Base-by-base conservation (phyloP, 345 rosid genomes). In the Salix arbutifolia region DNA sequence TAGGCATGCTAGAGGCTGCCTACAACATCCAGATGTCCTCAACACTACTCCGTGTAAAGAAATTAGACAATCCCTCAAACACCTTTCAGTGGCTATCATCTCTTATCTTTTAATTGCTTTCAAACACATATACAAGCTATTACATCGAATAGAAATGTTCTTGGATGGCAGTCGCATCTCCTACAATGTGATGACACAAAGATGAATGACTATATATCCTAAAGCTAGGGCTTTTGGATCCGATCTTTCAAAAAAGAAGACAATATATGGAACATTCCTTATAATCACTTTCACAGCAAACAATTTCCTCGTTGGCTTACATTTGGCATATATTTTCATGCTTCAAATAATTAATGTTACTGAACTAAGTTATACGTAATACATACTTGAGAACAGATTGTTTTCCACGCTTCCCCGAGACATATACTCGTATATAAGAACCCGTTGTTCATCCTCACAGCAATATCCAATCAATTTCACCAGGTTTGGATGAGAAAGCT, bases 391-490 rank as follows among this genome's bases (percentile, higher is more conserved):
- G 76, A 93, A 95, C 26, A 93, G 87, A 82, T 90, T 88, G 77
- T 88, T 91, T 78, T 95, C 99, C 58, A 93, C 98, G 21, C 99
- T 95, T 37, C 99, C 98, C 79, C 93, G 89, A 80, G 93, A 83
- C 99, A 95, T 93, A 78, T 90, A 95, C 87, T 95, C 99, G 0
- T 95, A 93, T 74, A 95, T 87, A 1, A 95, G 85, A 17, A 95
- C 97, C 19, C 99, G 83, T 28, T 95, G 96, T 66, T 90, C 89
- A 79, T 89, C 93, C 82, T 91, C 94, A 26, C 99, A 95, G 84
- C 99, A 95, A 73, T 95, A 95, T 38, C 99, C 99, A 21, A 93
- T 85, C 85, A 95, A 68, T 82, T 93, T 95, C 84, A 95, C 99
- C 81, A 95, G 82, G 84, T 95, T 91, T 21, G 98, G 98, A 87